Base-by-base conservation (phyloP, 2,329 filamentous ascomycete species). In the Clarireedia homoeocarpa region DNA sequence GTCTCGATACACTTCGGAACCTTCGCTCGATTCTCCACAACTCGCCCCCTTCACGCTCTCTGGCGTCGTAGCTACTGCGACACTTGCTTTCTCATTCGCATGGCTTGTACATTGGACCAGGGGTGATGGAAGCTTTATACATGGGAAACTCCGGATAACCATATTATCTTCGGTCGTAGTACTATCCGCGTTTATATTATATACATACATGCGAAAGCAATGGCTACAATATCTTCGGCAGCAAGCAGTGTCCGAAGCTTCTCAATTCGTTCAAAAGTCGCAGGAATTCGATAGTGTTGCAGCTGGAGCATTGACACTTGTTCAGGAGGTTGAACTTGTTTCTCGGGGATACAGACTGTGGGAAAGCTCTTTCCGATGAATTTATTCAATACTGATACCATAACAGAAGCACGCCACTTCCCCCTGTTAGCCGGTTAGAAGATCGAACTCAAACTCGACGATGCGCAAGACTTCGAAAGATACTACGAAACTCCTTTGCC, bases 271-370 rank as follows among this genome's bases (percentile, higher is more conserved):
- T 47, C 77, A 81, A 48, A 85, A 83, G 66, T 84, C 90, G 40
- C 89, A 95, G 67, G 83, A 85, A 50, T 90, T 95, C 64, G 91
- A 96, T 71, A 82, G 85, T 42, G 85, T 86, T 23, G 84, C 82
- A 42, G 84, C 85, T 40, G 86, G 89, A 34, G 87, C 89, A 2
- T 76, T 96, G 55, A 84, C 87, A 39, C 80, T 96, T 58, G 86
- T 96, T 60, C 91, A 96, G 70, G 91, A 96, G 72, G 91, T 96
- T n/a, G 91, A 96, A 73, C 78, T 96, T 34, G 91, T 96, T 26
- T 95, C 91, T 30, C 83, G 91, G 63, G 91, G 91, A 23, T 96
- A 95, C 71, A 81, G 89, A 72, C 78, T 96, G 84, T 90, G 72
- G 71, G 84, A 74, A 34, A 2, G n/a, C 20, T 38, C 7, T 39